Evolutionary conservation across 495 filamentous ascomycete species (phyloP).

Genomic region (Mycothermus thermophilus): DNA sequence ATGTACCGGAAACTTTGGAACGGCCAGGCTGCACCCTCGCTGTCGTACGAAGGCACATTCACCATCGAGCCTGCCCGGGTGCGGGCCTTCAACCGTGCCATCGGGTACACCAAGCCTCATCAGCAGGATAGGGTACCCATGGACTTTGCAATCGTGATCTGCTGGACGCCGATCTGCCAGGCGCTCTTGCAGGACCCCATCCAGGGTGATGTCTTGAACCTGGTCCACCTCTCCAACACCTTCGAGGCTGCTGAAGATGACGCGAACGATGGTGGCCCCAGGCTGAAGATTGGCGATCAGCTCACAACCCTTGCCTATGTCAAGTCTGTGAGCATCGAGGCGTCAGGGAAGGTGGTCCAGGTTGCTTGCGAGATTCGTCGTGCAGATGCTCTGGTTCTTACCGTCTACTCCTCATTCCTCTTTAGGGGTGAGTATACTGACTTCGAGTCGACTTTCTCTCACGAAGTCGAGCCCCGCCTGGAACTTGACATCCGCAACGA

Average conservation of each 20-base stretch:
- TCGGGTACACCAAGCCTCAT: not conserved
- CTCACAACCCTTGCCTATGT: conserved; percentile 87
- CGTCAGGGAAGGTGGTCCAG: conserved; percentile 97
- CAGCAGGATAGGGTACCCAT: conserved; percentile 77
- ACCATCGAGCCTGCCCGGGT: conserved; percentile 61
- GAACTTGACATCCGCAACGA: conserved; percentile 70
- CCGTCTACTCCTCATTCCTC: conserved; percentile 92
- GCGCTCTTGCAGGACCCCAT: conserved; percentile 89
- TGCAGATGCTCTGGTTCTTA: conserved; percentile 76
- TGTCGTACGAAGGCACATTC: conserved; percentile 70
- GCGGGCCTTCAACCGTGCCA: not conserved
- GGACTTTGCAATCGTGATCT: conserved; percentile 97
- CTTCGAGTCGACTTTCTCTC: conserved; percentile 94
- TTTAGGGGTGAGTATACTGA: conserved; percentile 87
- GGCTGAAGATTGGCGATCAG: conserved; percentile 80
- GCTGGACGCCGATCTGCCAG: conserved; percentile 97
- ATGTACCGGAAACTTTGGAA: conserved; percentile 97
- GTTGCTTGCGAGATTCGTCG: conserved; percentile 89
- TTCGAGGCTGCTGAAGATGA: too few relatives aligned
- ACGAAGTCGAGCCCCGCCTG: conserved; percentile 89
- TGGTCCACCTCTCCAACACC: conserved; percentile 94
- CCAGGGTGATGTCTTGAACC: conserved; percentile 82
- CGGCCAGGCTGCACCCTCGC: conserved; percentile 67
- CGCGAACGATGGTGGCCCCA: conserved; percentile 92
- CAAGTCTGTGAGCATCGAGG: conserved; percentile 93